Evolutionary conservation across 2,329 filamentous ascomycete species (phyloP).

Genomic region (Arachnopeziza araneosa): DNA sequence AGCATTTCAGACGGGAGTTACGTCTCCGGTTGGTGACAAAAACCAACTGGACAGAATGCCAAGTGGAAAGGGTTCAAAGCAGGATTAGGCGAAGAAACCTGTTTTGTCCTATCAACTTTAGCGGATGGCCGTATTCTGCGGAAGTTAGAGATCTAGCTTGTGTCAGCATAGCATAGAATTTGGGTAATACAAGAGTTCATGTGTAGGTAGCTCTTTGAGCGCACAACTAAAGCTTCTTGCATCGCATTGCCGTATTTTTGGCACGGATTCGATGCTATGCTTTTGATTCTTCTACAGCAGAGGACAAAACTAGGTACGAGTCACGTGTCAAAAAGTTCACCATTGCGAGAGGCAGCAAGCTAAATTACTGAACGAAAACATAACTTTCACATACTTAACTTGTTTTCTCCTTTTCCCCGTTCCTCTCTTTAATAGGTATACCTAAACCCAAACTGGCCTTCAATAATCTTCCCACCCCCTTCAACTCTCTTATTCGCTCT

Average conservation of each 20-base stretch:
- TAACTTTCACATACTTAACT: not conserved
- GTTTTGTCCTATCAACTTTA: not conserved
- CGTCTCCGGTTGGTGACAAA: not conserved
- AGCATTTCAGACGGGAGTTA: not conserved
- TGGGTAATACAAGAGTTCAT: too few relatives aligned
- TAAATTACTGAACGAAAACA: too few relatives aligned
- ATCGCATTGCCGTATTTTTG: too few relatives aligned
- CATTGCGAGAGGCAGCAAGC: too few relatives aligned
- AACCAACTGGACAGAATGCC: not conserved
- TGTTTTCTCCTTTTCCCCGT: conserved; percentile 2
- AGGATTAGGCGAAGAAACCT: not conserved
- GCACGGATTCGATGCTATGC: too few relatives aligned
- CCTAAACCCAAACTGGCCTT: conserved; percentile 30
- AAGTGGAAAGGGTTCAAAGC: not conserved
- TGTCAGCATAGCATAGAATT: not conserved
- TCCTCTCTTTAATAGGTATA: conserved; percentile 20
- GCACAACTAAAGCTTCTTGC: too few relatives aligned
- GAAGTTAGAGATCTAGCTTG: not conserved
- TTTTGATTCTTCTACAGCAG: too few relatives aligned
- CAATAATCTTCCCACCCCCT: conserved; percentile 31
- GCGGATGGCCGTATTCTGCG: not conserved
- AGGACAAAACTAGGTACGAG: too few relatives aligned
- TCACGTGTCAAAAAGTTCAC: too few relatives aligned
- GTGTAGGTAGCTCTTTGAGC: too few relatives aligned
- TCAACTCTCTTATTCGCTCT: conserved; percentile 31